phyloP scores from a whole-genome alignment of 1,284 basidiomycete genomes.

The Irpex lacteus region DNA sequence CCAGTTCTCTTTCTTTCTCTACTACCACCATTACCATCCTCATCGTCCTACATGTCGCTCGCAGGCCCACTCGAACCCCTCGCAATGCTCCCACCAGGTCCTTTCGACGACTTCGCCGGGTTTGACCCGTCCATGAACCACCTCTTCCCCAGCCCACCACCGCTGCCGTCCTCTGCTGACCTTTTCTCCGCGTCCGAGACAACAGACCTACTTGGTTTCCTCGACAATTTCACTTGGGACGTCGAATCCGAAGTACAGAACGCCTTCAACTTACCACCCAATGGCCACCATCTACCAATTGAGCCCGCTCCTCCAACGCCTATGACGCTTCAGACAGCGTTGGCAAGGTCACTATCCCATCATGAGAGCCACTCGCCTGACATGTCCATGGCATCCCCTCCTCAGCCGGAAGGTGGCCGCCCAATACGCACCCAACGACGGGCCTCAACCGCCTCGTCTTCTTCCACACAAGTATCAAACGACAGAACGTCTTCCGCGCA shows the following conservation, averaged over 20 bases:
- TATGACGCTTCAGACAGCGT: constrained; percentile 11
- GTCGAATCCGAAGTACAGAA: constrained; percentile 36
- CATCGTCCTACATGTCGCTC: constrained; percentile 4
- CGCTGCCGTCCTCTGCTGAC: constrained; percentile 66
- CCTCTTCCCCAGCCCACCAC: constrained; percentile 55
- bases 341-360: constrained; percentile 11
- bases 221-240: constrained; percentile 75
- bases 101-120: constrained; percentile 60
- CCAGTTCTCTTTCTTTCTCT: background rate
- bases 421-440: constrained; percentile 3
- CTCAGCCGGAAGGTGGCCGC: constrained; percentile 1
- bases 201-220: constrained; percentile 69
- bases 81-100: constrained; percentile 30
- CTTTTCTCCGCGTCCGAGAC: constrained; percentile 73
- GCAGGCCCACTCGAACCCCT: constrained; percentile 7
- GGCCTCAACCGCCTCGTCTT: constrained; percentile 1
- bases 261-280: constrained; percentile 6
- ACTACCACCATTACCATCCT: constrained; percentile 3
- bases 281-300: background rate
- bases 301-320: constrained; percentile 3
- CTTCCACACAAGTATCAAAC: constrained; percentile 17
- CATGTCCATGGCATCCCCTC: background rate
- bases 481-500: constrained; percentile 25
- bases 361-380: background rate
- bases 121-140: constrained; percentile 56